Base-by-base conservation (phyloP, 2,329 filamentous ascomycete genomes). In the Arthroderma sp. region DNA sequence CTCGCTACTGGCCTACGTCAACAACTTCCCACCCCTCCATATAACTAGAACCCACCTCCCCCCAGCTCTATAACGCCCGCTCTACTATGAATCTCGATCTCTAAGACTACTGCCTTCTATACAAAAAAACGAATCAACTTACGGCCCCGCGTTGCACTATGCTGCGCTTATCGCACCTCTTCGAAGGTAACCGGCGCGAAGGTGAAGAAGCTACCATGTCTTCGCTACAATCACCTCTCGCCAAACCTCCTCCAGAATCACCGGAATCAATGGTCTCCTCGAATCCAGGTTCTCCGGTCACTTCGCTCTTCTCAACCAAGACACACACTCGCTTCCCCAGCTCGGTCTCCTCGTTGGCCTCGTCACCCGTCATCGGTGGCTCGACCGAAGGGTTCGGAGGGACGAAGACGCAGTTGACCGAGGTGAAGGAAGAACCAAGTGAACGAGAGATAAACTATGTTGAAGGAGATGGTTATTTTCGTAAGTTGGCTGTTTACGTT, bases 341-440 rank as follows among this genome's bases (percentile, higher is more conserved):
- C 73, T 93, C 89, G 0, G 79, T 80, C 28, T 95, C 90, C 1
- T 95, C 90, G 4, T 77, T 87, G 7, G 74, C 78, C 61, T 84
- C 77, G 57, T 85, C 78, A 59, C 84, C 78, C 59, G 79, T 74
- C 54, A 77, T 75, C 59, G 72, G n/a, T n/a, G n/a, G 73, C 39
- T 73, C 71, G 31, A 73, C 74, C 61, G 81, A 83, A 62, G 68
- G 70, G 55, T 68, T 71, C 28, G 64, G 64, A 9, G 74, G 81
- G 0, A 77, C 78, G 65, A 88, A 88, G 72, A 79, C 81, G 60
- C 79, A 79, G 55, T 77, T 96, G 61, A 86, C 88, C 15, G 87
- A 93, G 65, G 86, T 96, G 19, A 81, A 90, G 66, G 91, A 96
- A 70, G 90, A 95, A 66, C 84, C 86, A 1, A 19, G 31, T 11